phyloP scores from a whole-genome alignment of 202 grass and related monocot genomes.

The Dendrocalamus latiflorus region DNA sequence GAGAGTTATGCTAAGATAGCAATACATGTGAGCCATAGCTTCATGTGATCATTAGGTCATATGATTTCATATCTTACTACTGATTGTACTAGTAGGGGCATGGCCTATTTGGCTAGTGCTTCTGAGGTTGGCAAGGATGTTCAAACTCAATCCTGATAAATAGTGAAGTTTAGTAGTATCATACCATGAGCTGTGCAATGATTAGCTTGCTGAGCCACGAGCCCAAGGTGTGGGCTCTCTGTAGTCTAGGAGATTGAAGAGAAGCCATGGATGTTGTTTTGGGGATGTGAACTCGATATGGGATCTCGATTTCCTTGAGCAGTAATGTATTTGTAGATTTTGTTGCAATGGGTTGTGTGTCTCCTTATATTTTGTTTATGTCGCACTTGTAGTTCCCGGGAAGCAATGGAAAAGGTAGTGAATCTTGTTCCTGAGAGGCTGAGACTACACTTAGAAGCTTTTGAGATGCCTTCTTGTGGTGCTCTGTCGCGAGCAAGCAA shows the following conservation, averaged over 20 bases:
- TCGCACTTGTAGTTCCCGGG: conserved; percentile 8
- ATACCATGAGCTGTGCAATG: not conserved
- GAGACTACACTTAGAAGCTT: conserved; percentile 41
- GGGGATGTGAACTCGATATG: not conserved
- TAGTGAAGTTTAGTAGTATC: not conserved
- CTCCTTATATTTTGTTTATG: conserved; percentile 5
- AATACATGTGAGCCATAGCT: no score
- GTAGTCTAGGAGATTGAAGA: conserved; percentile 12
- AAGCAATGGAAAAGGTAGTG: not conserved
- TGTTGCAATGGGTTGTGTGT: not conserved
- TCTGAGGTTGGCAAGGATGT: no score
- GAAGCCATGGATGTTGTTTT: conserved; percentile 39
- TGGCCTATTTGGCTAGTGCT: not conserved
- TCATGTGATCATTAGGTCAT: not conserved
- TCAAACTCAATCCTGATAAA: not conserved
- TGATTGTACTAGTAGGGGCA: conserved; percentile 2
- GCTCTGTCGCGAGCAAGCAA: conserved; percentile 35
- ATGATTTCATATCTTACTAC: not conserved
- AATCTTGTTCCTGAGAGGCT: not conserved
- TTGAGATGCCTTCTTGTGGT: conserved; percentile 40
- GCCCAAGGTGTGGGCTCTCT: not conserved
- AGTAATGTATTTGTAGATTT: conserved; percentile 8
- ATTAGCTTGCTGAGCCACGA: not conserved
- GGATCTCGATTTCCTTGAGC: conserved; percentile 43
- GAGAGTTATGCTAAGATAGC: no score